Evolutionary conservation across 257 asterid species (phyloP), one percentile per base, ranked within the genome.

Genomic region (Nicotiana attenuata): DNA sequence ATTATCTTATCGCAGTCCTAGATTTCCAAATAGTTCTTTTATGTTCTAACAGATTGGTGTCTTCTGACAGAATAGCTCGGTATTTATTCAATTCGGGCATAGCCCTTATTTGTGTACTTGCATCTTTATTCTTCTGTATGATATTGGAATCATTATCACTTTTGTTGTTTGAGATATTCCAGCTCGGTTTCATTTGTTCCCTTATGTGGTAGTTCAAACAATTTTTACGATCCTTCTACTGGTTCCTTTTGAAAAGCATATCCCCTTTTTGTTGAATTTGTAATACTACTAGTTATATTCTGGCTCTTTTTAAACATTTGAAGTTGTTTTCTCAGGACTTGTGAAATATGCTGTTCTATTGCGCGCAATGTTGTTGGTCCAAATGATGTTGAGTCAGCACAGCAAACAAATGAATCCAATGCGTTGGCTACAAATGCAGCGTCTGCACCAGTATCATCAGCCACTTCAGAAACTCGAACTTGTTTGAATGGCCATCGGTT

Each of bases 291-390:
- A 19, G 35, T 41, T 69, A 20, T 69, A 6, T 41, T 41, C 31
- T 41, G 61, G 15, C 38, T 7, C 38, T 22, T 78, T 19, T 63
- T 73, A 10, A 69, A 63, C 60, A 13, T 4, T 10, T 79, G 35
- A 60, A 20, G 13, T 63, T 56, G 17, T 56, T 22, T 81, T 76
- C 57, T 41, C 93, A 94, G 99, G 93, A 90, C 93, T 65, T 96
- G 99, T 24, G 99, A 96, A 82, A 95, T 95, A 50, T 95, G 99
- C 84, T 92, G 93, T 56, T 91, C 99, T 3, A 84, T 95, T 0
- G 99, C 97, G 3, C 83, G 90, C 20, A 96, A 96, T 41, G 92
- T 96, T 22, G 90, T 91, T 31, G 91, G 97, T 35, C 91, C 91
- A 60, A 90, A 82, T 19, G 94, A 91, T 29, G 41, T 82, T 0